These are phyloP conservation scores for Populus davidiana DNA, from an alignment of 345 rosid species.

Conservation along the genomic window DNA sequence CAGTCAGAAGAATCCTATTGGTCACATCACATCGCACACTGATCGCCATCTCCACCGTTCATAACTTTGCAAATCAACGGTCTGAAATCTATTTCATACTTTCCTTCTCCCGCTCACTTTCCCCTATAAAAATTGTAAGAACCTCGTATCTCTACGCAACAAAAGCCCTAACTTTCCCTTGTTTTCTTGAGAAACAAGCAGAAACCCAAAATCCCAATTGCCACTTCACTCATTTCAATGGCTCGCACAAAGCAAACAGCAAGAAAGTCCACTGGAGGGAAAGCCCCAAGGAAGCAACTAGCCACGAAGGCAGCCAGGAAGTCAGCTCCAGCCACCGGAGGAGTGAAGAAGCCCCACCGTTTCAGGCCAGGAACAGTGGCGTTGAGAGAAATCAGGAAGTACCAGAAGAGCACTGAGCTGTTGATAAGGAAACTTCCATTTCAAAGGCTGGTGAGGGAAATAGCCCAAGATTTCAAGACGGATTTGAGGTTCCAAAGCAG, in stretches of 20 bases:
- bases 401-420: conserved; percentile 28
- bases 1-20: not conserved
- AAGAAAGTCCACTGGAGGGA: conserved; percentile 24
- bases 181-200: not conserved
- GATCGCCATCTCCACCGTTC: conserved; percentile 28
- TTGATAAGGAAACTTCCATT: conserved; percentile 20
- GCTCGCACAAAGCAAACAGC: conserved; percentile 29
- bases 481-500: conserved; percentile 25
- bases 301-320: conserved; percentile 24
- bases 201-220: too few species aligned
- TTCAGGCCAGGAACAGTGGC: conserved; percentile 30
- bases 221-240: not conserved
- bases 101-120: not conserved
- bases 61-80: not conserved
- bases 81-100: not conserved
- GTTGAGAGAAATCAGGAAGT: conserved; percentile 22
- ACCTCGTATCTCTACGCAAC: not conserved
- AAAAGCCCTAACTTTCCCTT: not conserved
- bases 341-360: not conserved
- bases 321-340: conserved; percentile 26
- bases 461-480: conserved; percentile 24
- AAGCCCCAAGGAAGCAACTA: conserved; percentile 24
- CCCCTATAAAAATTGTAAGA: conserved; percentile 2
- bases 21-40: not conserved
- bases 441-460: conserved; percentile 24